A percentile compares a stretch with the other conserved stretches of the same genome.
These are phyloP conservation scores for Takashimella tepidaria DNA, from an alignment of 1,284 basidiomycete species.

Conservation along the genomic window DNA sequence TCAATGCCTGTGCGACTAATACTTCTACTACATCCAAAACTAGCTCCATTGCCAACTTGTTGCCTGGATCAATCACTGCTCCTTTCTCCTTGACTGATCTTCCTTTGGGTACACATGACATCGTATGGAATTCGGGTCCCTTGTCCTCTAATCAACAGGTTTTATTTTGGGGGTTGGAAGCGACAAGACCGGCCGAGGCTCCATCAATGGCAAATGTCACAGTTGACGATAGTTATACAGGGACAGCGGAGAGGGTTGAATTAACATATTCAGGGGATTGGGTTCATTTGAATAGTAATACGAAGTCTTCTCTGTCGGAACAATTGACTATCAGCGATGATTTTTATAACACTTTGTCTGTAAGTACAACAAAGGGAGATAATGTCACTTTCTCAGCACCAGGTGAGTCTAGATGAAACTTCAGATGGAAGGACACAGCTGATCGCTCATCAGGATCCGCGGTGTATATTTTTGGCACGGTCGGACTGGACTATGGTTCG, in stretches of 20 bases:
- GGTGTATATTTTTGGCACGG: constrained; percentile 29
- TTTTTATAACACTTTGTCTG: constrained; percentile 24
- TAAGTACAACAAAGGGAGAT: constrained; percentile 13
- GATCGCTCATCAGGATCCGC: constrained; percentile 23
- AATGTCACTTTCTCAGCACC: constrained; percentile 19
- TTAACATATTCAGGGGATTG: constrained; percentile 21
- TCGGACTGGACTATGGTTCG: constrained; percentile 30
- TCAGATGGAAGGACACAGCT: not conserved
- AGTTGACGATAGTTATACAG: constrained; percentile 21
- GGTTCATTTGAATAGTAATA: constrained; percentile 12
- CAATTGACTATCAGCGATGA: constrained; percentile 2
- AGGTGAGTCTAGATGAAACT: constrained; percentile 16
- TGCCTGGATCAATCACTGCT: constrained; percentile 5
- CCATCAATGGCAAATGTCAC: constrained; percentile 24
- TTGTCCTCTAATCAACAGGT: constrained; percentile 17
- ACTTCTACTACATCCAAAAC: not conserved
- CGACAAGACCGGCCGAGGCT: constrained; percentile 10
- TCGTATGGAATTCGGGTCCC: constrained; percentile 19
- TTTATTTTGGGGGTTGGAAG: constrained; percentile 33
- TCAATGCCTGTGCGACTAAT: constrained; percentile 23
- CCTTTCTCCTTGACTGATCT: constrained; percentile 27
- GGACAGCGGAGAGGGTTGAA: constrained; percentile 2
- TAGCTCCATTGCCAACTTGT: not conserved
- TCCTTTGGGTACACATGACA: constrained; percentile 23
- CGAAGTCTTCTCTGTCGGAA: constrained; percentile 10